Conservation (phyloP, 2,329 filamentous ascomycete species). For the Fusarium sororula region DNA sequence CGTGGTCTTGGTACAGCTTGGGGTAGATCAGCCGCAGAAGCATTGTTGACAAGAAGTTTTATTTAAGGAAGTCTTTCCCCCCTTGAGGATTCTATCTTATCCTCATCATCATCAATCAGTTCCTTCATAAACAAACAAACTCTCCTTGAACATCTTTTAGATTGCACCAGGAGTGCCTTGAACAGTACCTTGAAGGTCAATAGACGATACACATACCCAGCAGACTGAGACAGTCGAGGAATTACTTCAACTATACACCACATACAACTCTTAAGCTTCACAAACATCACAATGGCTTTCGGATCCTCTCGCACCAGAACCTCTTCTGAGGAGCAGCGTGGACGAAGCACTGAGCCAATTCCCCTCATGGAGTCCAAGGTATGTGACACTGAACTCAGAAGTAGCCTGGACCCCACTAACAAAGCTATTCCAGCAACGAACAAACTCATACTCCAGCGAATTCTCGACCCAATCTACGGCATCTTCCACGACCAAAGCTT, state of each 20-base stretch:
- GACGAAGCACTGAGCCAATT: constrained; percentile 36
- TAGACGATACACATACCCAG: constrained; percentile 22
- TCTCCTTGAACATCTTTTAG: constrained; percentile 36
- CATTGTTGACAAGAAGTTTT: constrained; percentile 6
- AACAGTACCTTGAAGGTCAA: constrained; percentile 27
- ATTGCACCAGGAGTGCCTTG: constrained; percentile 37
- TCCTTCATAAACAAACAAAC: constrained; percentile 20
- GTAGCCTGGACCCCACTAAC: constrained; percentile 27
- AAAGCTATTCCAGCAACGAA: constrained; percentile 35
- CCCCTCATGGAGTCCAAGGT: constrained; percentile 39
- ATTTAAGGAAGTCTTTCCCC: constrained; percentile 30
- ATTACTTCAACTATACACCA: neutral
- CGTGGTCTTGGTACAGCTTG: constrained; percentile 1
- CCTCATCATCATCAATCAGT: constrained; percentile 4
- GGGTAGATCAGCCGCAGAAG: constrained; percentile 12
- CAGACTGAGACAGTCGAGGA: neutral
- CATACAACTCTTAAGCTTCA: neutral
- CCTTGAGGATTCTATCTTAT: constrained; percentile 1
- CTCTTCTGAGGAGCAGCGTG: constrained; percentile 36
- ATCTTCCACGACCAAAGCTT: constrained; percentile 44
- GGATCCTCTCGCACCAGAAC: constrained; percentile 16
- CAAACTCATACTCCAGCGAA: constrained; percentile 45
- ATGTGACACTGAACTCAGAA: constrained; percentile 24
- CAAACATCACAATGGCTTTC: constrained; percentile 22
- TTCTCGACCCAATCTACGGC: constrained; percentile 38